Evolutionary conservation across 495 filamentous ascomycete species (phyloP).

Genomic region (Lophium mytilinum): DNA sequence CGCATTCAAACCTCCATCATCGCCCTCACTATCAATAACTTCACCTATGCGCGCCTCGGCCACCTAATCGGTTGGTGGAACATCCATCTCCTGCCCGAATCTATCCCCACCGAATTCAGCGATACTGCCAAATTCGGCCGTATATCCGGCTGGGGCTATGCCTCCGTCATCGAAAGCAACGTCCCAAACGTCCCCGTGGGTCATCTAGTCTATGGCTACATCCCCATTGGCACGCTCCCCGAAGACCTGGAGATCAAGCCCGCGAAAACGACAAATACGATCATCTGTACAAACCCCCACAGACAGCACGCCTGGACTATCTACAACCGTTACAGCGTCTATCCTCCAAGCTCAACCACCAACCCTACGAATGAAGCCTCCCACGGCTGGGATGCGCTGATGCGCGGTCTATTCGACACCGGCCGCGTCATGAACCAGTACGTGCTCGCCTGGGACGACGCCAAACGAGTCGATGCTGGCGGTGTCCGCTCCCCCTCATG

Average conservation of each 20-base stretch:
- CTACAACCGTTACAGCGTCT: constrained; percentile 46
- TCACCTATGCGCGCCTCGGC: constrained; percentile 46
- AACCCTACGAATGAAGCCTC: constrained; percentile 8
- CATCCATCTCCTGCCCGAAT: constrained; percentile 32
- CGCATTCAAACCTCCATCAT: constrained; percentile 40
- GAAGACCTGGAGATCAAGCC: constrained; percentile 27
- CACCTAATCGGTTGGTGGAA: constrained; percentile 44
- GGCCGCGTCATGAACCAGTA: constrained; percentile 42
- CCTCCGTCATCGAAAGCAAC: constrained; percentile 42
- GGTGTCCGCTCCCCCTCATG: constrained; percentile 22
- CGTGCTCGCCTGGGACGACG: constrained; percentile 36
- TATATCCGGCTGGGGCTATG: constrained; percentile 51
- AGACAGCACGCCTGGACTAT: constrained; percentile 40
- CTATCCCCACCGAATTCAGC: constrained; percentile 45
- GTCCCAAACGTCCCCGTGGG: constrained; percentile 27
- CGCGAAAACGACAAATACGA: constrained; percentile 27
- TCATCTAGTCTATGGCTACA: constrained; percentile 33
- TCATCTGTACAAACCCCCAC: constrained; percentile 38
- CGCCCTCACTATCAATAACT: constrained; percentile 47
- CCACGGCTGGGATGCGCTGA: constrained; percentile 37
- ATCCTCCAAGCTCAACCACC: not conserved
- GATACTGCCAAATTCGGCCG: constrained; percentile 43
- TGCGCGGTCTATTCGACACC: constrained; percentile 39
- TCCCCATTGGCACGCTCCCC: constrained; percentile 30
- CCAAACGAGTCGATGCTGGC: constrained; percentile 34